A percentile compares a stretch with the other conserved stretches of the same genome.
phyloP scores from a whole-genome alignment of 2,329 filamentous ascomycete species.

The Colletotrichum scovillei region DNA sequence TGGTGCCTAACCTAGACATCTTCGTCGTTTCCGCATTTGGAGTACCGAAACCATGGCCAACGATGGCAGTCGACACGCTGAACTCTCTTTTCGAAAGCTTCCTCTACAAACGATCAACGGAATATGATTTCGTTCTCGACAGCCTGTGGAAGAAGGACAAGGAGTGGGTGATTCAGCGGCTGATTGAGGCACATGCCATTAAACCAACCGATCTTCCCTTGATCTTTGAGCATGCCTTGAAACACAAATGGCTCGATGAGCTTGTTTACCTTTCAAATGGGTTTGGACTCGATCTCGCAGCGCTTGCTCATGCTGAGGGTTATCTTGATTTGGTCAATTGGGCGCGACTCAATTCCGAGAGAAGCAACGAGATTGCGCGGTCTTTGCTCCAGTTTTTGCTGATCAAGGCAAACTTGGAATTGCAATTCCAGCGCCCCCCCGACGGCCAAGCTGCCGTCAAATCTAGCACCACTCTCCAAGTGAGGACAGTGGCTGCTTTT shows the following conservation, averaged over 20 bases:
- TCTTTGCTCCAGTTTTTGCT: conserved; percentile 83
- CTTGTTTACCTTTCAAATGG: conserved; percentile 83
- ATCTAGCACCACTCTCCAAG: conserved; percentile 79
- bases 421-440: conserved; percentile 77
- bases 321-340: conserved; percentile 85
- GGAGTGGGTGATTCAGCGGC: conserved; percentile 83
- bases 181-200: conserved; percentile 82
- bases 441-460: conserved; percentile 66
- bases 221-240: conserved; percentile 73
- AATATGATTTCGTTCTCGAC: conserved; percentile 90
- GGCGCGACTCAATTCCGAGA: conserved; percentile 77
- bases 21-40: conserved; percentile 84
- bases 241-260: conserved; percentile 86
- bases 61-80: conserved; percentile 79
- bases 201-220: conserved; percentile 65
- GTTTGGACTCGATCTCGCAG: conserved; percentile 88
- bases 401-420: conserved; percentile 86
- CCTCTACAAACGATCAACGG: conserved; percentile 79
- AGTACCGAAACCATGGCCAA: conserved; percentile 81
- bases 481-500: conserved; percentile 86
- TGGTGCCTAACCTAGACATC: conserved; percentile 79
- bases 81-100: conserved; percentile 86
- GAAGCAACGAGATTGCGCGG: conserved; percentile 74
- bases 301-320: conserved; percentile 83
- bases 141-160: conserved; percentile 93